Percentiles rank a stretch among this genome's conserved stretches.
These are phyloP conservation scores for Verticillium albo-atrum DNA, from an alignment of 2,329 filamentous ascomycete species.

Conservation along the genomic window DNA sequence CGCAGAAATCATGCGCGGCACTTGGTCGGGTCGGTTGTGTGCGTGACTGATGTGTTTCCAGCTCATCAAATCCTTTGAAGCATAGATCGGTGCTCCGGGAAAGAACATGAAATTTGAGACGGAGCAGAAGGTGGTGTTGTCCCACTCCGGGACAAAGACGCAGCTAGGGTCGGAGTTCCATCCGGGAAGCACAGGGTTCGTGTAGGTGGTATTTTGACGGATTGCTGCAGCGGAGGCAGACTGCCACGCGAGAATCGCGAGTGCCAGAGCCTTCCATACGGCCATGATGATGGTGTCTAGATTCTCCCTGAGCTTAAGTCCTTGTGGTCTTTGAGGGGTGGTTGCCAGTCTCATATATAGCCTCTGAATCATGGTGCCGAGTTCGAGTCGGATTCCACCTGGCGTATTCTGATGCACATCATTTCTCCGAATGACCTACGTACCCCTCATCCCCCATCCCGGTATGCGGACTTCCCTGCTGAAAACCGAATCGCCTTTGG, in stretches of 20 bases:
- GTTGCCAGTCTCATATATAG: too few species aligned
- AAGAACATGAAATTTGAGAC: slow-evolving; percentile 48
- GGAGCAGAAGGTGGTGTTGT: slow-evolving; percentile 43
- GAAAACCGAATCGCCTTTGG: background rate
- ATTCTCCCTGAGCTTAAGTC: background rate
- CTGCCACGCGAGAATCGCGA: background rate
- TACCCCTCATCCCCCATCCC: too few species aligned
- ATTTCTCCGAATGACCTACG: too few species aligned
- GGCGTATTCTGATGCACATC: background rate
- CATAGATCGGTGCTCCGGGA: slow-evolving; percentile 47
- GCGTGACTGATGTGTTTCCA: slow-evolving; percentile 38
- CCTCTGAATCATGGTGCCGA: too few species aligned
- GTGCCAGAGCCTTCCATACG: background rate
- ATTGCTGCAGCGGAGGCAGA: background rate
- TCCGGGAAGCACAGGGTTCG: slow-evolving; percentile 43
- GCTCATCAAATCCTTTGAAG: slow-evolving; percentile 41
- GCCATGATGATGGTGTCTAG: background rate
- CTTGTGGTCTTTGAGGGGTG: background rate
- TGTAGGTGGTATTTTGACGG: slow-evolving; percentile 15
- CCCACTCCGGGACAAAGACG: slow-evolving; percentile 28
- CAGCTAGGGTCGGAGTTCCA: slow-evolving; percentile 45
- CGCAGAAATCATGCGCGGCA: slow-evolving; percentile 26
- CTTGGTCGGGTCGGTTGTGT: slow-evolving; percentile 33
- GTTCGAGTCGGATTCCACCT: background rate
- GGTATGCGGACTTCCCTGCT: background rate